Evolutionary conservation across 345 rosid species (phyloP).

Genomic region (Erysimum cheiranthoides): DNA sequence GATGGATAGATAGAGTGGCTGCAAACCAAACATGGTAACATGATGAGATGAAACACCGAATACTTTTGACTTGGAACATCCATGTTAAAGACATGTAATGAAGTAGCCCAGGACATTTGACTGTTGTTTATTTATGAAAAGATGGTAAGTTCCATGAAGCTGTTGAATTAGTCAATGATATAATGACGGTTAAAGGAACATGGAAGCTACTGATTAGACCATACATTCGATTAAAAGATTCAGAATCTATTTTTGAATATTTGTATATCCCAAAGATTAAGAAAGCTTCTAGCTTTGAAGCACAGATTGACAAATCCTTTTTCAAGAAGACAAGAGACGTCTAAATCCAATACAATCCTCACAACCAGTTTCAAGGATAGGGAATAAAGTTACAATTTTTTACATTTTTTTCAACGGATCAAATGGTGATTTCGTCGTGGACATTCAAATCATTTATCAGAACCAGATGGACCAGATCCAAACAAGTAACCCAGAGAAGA

Average conservation of each 20-base stretch:
- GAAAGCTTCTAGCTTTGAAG: not conserved
- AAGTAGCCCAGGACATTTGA: not conserved
- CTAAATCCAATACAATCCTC: conserved; percentile 13
- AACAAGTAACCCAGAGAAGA: conserved; percentile 64
- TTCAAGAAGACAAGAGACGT: conserved; percentile 8
- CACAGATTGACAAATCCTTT: conserved; percentile 5
- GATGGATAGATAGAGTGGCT: not conserved
- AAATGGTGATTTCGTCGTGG: conserved; percentile 7
- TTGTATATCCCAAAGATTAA: not conserved
- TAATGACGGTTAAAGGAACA: not conserved
- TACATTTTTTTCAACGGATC: not conserved
- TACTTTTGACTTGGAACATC: not conserved
- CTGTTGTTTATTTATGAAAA: not conserved
- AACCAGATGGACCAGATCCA: conserved; percentile 45
- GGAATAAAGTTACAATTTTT: conserved; percentile 24
- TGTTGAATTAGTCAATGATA: not conserved
- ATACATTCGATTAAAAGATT: not conserved
- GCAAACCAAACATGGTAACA: not conserved
- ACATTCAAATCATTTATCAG: conserved; percentile 19
- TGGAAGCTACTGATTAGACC: not conserved
- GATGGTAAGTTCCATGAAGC: not conserved
- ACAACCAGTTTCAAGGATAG: conserved; percentile 23
- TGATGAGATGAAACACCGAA: not conserved
- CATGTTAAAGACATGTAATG: not conserved
- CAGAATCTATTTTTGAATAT: not conserved